phyloP scores from a whole-genome alignment of 2,329 filamentous ascomycete genomes.

The Cladophialophora chaetospira region DNA sequence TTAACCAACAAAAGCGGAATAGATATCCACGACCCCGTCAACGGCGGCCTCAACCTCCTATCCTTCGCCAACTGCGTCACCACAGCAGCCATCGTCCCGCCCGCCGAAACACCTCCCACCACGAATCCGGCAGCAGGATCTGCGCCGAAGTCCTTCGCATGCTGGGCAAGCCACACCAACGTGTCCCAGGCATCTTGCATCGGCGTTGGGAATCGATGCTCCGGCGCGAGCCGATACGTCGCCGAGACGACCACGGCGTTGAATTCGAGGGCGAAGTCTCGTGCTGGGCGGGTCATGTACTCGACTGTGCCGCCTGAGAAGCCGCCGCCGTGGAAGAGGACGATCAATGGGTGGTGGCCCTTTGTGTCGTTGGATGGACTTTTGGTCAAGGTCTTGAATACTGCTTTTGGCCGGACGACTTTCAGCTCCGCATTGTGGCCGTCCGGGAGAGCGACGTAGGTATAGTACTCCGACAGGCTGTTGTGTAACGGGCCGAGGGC shows the following conservation, averaged over 20 bases:
- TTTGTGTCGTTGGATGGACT: background rate
- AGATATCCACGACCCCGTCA: constrained; percentile 10
- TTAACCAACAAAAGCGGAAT: constrained; percentile 7
- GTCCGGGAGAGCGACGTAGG: constrained; percentile 3
- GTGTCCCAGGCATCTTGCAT: constrained; percentile 35
- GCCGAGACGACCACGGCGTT: constrained; percentile 29
- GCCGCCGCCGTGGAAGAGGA: constrained; percentile 11
- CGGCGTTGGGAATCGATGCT: constrained; percentile 32
- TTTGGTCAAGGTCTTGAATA: background rate
- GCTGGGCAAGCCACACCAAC: constrained; percentile 15
- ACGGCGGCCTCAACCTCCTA: constrained; percentile 41
- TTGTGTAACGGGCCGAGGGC: constrained; percentile 4
- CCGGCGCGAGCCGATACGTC: constrained; percentile 36
- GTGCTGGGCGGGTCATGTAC: background rate
- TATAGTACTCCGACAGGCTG: constrained; percentile 5
- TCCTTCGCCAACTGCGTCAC: constrained; percentile 45
- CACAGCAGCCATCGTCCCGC: constrained; percentile 44
- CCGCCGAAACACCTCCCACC: constrained; percentile 51
- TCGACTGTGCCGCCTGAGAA: constrained; percentile 12
- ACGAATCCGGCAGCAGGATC: constrained; percentile 49
- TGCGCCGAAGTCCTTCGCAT: constrained; percentile 36
- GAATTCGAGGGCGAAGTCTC: constrained; percentile 1
- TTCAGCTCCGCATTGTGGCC: constrained; percentile 5
- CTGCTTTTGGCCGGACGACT: background rate
- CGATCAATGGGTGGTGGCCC: background rate